phyloP scores from a whole-genome alignment of 495 filamentous ascomycete genomes.

The Penicillium alfredii region DNA sequence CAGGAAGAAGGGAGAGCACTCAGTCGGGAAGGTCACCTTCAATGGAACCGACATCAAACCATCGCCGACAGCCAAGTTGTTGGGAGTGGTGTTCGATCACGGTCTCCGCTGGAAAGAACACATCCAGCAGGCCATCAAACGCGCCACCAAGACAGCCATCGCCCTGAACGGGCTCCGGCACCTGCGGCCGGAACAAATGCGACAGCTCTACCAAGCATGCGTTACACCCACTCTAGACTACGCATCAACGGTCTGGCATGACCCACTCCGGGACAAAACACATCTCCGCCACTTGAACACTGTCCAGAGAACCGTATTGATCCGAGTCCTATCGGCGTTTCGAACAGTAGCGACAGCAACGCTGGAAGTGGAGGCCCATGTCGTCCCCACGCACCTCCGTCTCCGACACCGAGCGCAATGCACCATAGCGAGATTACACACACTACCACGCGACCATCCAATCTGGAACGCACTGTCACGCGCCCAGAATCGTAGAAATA shows the following conservation, averaged over 20 bases:
- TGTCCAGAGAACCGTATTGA: background rate
- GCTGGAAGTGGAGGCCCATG: background rate
- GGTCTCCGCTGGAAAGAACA: background rate
- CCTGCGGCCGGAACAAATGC: background rate
- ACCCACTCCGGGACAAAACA: background rate
- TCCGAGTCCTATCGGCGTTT: background rate
- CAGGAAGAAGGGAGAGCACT: too few species aligned
- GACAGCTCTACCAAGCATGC: background rate
- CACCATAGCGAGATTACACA: background rate
- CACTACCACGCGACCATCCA: conserved; percentile 1
- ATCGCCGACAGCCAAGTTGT: background rate
- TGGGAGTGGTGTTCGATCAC: background rate
- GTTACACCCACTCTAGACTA: background rate
- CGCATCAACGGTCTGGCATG: background rate
- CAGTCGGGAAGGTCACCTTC: too few species aligned
- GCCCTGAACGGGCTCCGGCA: background rate
- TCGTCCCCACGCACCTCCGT: conserved; percentile 1
- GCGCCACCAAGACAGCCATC: background rate
- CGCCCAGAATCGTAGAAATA: conserved; percentile 1
- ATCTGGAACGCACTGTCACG: background rate
- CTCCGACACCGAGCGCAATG: background rate
- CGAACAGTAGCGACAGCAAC: background rate
- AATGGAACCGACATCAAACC: too few species aligned
- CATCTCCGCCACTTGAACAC: background rate
- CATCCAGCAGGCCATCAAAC: background rate